A percentile compares a stretch with the other conserved stretches of the same genome.
Evolutionary conservation across 169 alveolate species (phyloP).

Genomic region (Plasmodium billcollinsi): DNA sequence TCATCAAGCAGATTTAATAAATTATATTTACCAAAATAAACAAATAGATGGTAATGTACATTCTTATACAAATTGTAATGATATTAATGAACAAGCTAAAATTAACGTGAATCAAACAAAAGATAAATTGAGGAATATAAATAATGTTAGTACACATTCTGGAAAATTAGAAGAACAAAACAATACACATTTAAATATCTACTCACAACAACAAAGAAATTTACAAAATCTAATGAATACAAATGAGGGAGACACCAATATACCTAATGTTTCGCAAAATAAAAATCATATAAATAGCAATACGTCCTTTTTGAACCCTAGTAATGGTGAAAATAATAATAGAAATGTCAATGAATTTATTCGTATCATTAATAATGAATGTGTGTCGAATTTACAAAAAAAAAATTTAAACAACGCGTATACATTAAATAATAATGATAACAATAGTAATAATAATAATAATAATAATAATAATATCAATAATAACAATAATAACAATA

Average conservation of each 20-base stretch:
- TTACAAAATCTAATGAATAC: neutral
- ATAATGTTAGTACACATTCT: neutral
- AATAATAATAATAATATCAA: too few species aligned
- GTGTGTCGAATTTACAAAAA: neutral
- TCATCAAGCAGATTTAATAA: slow-evolving; percentile 22
- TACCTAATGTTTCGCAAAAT: neutral
- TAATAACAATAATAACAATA: neutral
- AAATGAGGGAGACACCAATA: too few species aligned
- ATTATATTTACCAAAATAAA: slow-evolving; percentile 26
- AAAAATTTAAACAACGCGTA: neutral
- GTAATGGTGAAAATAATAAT: neutral
- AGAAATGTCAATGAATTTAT: neutral
- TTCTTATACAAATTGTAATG: neutral
- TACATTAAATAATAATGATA: too few species aligned
- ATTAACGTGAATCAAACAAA: too few species aligned
- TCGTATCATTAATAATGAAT: neutral
- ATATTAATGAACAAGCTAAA: slow-evolving; percentile 1
- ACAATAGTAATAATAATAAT: neutral
- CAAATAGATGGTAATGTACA: slow-evolving; percentile 10
- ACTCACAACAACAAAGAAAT: neutral
- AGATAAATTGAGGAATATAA: too few species aligned
- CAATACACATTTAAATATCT: neutral
- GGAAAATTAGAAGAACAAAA: neutral
- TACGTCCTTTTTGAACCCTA: neutral
- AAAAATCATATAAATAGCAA: neutral